Evolutionary conservation across 495 filamentous ascomycete genomes (phyloP).

Genomic region (Daldinia concentrica): DNA sequence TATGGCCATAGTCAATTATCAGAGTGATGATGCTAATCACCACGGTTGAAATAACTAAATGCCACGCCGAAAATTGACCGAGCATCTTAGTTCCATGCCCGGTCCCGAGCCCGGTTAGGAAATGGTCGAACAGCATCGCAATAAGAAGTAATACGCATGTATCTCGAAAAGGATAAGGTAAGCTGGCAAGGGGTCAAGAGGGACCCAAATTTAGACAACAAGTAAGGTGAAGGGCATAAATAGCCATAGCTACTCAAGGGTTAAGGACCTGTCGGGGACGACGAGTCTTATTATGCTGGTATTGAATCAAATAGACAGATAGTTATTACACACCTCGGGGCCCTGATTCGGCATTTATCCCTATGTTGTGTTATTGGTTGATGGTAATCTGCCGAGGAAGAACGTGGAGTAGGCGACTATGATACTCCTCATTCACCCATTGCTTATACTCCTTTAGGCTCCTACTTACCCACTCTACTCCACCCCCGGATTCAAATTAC

Average conservation of each 20-base stretch:
- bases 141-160: background rate
- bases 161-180: background rate
- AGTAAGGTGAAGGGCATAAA: background rate
- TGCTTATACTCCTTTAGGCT: constrained; percentile 34
- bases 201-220: background rate
- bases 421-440: constrained; percentile 39
- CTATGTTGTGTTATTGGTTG: constrained; percentile 30
- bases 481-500: constrained; percentile 17
- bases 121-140: constrained; percentile 39
- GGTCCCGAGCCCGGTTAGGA: constrained; percentile 23
- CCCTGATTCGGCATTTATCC: constrained; percentile 43
- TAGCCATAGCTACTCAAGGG: background rate
- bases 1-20: constrained; percentile 58
- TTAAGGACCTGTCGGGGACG: constrained; percentile 13
- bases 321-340: constrained; percentile 25
- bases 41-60: constrained; percentile 36
- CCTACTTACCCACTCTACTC: constrained; percentile 31
- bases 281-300: constrained; percentile 19
- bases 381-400: constrained; percentile 44
- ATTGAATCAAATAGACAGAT: constrained; percentile 18
- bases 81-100: constrained; percentile 20
- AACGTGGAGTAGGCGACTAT: constrained; percentile 43
- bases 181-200: background rate
- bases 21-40: constrained; percentile 46
- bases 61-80: constrained; percentile 29